Percentiles rank a stretch among this genome's conserved stretches.
These are phyloP conservation scores for Stachybotrys elegans DNA, from an alignment of 2,329 filamentous ascomycete genomes.

Conservation along the genomic window DNA sequence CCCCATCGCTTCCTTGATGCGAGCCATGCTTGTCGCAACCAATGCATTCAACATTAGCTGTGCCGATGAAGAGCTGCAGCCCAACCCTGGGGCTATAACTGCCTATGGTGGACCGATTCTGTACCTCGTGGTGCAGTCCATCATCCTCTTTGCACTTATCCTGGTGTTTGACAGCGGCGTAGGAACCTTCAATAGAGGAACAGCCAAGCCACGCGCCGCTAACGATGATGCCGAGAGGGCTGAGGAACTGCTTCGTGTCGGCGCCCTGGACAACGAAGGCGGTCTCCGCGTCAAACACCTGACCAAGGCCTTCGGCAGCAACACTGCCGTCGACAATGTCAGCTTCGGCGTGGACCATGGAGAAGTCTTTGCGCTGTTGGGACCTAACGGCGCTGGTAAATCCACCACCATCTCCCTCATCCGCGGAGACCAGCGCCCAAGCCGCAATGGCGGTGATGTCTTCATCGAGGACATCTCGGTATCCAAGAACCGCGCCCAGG, in stretches of 20 bases:
- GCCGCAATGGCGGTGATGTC: slow-evolving; percentile 67
- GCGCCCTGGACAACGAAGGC: slow-evolving; percentile 25
- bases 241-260: slow-evolving; percentile 19
- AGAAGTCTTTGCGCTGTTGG: slow-evolving; percentile 70
- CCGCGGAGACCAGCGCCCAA: slow-evolving; percentile 78
- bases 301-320: slow-evolving; percentile 61
- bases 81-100: slow-evolving; percentile 58
- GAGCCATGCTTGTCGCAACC: slow-evolving; percentile 66
- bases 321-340: slow-evolving; percentile 64
- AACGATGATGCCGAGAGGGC: slow-evolving; percentile 20
- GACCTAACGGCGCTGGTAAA: slow-evolving; percentile 78
- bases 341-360: slow-evolving; percentile 63
- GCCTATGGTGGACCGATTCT: slow-evolving; percentile 73
- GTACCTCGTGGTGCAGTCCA: slow-evolving; percentile 67
- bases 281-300: slow-evolving; percentile 61
- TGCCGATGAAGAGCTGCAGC: slow-evolving; percentile 44
- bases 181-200: slow-evolving; percentile 9
- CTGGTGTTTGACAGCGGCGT: slow-evolving; percentile 71
- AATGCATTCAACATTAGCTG: slow-evolving; percentile 78
- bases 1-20: slow-evolving; percentile 46
- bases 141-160: slow-evolving; percentile 62
- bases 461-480: slow-evolving; percentile 76
- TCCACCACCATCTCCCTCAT: slow-evolving; percentile 84
- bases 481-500: slow-evolving; percentile 63
- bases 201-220: slow-evolving; percentile 10